Conservation (phyloP, 768 basidiomycete species). For the Clitopilus passeckerianus region DNA sequence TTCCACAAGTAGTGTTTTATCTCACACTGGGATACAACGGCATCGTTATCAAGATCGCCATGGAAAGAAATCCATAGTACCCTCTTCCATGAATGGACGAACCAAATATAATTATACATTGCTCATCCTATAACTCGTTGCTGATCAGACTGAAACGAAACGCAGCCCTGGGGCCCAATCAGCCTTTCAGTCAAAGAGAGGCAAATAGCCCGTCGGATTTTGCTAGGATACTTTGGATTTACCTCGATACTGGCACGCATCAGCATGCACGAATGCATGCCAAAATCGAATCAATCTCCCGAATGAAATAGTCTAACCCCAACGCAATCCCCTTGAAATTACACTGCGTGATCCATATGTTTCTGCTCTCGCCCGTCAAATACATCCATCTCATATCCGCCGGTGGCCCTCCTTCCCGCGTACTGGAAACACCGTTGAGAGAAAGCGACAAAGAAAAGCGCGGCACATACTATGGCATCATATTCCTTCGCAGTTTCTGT, state of each 20-base stretch:
- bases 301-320: not conserved
- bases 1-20: slow-evolving; percentile 12
- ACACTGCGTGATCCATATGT: slow-evolving; percentile 1
- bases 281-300: not conserved
- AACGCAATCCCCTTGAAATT: not conserved
- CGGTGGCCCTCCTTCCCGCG: not conserved
- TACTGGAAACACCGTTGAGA: not conserved
- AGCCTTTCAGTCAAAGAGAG: too few relatives aligned
- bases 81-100: too few relatives aligned
- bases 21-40: slow-evolving; percentile 25
- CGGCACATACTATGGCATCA: slow-evolving; percentile 1
- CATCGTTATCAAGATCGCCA: too few relatives aligned
- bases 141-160: too few relatives aligned
- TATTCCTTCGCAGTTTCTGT: slow-evolving; percentile 6
- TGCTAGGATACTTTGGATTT: too few relatives aligned
- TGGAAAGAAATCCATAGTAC: slow-evolving; percentile 1
- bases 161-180: too few relatives aligned
- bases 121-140: too few relatives aligned
- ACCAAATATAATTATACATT: too few relatives aligned
- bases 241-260: too few relatives aligned
- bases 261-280: too few relatives aligned
- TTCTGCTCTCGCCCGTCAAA: slow-evolving; percentile 4
- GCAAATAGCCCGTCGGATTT: too few relatives aligned
- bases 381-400: slow-evolving; percentile 5
- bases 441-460: not conserved